Conservation (phyloP, 352 stramenopile genomes). For the Halophytophthora polymorphica region DNA sequence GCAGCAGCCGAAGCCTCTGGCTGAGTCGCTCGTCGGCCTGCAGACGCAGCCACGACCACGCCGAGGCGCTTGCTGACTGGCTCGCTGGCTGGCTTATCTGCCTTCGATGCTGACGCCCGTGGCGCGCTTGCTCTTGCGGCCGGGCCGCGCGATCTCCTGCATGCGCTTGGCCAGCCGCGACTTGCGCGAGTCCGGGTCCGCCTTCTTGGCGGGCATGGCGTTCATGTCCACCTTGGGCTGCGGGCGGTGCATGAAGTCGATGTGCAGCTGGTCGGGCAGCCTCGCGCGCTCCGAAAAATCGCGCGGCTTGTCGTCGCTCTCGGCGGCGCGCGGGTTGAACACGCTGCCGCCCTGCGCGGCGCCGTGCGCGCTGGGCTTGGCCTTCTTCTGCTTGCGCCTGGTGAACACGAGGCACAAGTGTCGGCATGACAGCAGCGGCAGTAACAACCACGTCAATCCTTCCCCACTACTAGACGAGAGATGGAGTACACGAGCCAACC, state of each 20-base stretch:
- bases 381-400: slow-evolving; percentile 48
- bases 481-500: not conserved
- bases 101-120: slow-evolving; percentile 80
- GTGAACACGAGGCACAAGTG: not conserved
- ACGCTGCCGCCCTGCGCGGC: slow-evolving; percentile 42
- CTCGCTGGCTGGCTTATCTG: slow-evolving; percentile 39
- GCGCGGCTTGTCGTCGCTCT: slow-evolving; percentile 34
- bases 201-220: slow-evolving; percentile 53
- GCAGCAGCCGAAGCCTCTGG: slow-evolving; percentile 2
- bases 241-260: slow-evolving; percentile 82
- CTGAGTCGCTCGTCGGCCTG: slow-evolving; percentile 7
- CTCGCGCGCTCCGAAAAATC: slow-evolving; percentile 58
- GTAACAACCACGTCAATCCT: no score
- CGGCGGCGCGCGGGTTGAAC: slow-evolving; percentile 33
- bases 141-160: slow-evolving; percentile 79
- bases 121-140: slow-evolving; percentile 73
- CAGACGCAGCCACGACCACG: slow-evolving; percentile 5
- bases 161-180: slow-evolving; percentile 82
- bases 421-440: no score
- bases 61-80: slow-evolving; percentile 4
- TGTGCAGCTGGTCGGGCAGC: slow-evolving; percentile 68
- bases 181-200: slow-evolving; percentile 77
- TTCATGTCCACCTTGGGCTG: slow-evolving; percentile 79
- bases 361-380: slow-evolving; percentile 21
- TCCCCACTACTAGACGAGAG: slow-evolving; percentile 7